Evolutionary conservation across 768 basidiomycete genomes (phyloP).

Genomic region (Mycena albidolilacea): DNA sequence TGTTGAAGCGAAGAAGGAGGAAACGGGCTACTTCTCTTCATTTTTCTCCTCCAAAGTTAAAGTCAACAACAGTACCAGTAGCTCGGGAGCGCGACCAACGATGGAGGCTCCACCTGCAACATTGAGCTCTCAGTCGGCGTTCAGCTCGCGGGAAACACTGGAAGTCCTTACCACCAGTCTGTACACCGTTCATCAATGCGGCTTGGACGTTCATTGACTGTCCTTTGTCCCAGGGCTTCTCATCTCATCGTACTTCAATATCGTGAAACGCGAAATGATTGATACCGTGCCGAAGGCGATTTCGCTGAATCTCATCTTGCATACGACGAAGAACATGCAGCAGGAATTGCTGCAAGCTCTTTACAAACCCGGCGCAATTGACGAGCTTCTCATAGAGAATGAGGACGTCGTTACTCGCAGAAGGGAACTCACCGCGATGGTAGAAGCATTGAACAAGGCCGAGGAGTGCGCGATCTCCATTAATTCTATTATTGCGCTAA

Average conservation of each 20-base stretch:
- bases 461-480: slow-evolving; percentile 77
- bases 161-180: too few relatives aligned
- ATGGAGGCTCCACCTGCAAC: too few relatives aligned
- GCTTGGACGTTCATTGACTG: too few relatives aligned
- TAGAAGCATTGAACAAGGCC: slow-evolving; percentile 94
- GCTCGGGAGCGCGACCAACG: too few relatives aligned
- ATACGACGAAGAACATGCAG: slow-evolving; percentile 95
- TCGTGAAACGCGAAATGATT: slow-evolving; percentile 97
- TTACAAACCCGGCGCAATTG: slow-evolving; percentile 96
- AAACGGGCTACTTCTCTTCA: too few relatives aligned
- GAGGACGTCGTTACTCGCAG: slow-evolving; percentile 90
- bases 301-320: slow-evolving; percentile 89
- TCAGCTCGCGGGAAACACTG: too few relatives aligned
- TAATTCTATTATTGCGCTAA: too few relatives aligned
- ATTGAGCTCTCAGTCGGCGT: too few relatives aligned
- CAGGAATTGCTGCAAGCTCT: slow-evolving; percentile 94
- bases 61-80: too few relatives aligned
- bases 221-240: slow-evolving; percentile 76
- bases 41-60: too few relatives aligned
- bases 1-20: too few relatives aligned
- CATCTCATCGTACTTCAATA: slow-evolving; percentile 63
- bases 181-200: too few relatives aligned
- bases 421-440: slow-evolving; percentile 95
- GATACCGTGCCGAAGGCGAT: slow-evolving; percentile 99
- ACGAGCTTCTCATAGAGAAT: slow-evolving; percentile 95